Evolutionary conservation across 306 rosid species (phyloP), one percentile per base, ranked within the genome.

Genomic region (Vicia villosa): DNA sequence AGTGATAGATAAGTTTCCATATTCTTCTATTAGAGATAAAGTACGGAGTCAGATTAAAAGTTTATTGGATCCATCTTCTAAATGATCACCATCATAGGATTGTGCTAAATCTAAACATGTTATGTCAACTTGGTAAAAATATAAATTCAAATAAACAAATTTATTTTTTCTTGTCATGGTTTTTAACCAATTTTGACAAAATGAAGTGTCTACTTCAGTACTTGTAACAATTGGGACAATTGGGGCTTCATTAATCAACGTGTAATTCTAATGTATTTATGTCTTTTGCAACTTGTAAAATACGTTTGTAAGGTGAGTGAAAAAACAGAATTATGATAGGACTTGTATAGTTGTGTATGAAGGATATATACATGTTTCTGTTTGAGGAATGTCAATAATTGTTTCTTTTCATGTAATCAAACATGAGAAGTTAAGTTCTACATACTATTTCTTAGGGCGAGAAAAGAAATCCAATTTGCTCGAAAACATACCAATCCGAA

Each of bases 1-100:
- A 84, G 88, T 91, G 57, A 83, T 90, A 55, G 90, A 87, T 4
- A 79, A 70, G 74, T 59, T 94, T 75, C 95, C 96, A 10, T 70
- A 76, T 58, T 19, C 92, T 78, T 85, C 87, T 5, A 41, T 94
- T 26, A 82, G 73, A 78, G 87, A 80, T 57, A 82, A 70, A 37
- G 88, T 87, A 13, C 87, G 84, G 42, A 76, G 62, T 73, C 91
- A 78, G 63, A 83, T 91, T 57, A 86, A 72, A 77, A 85, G 65
- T 64, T 73, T 86, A 68, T 63, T 94, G 82, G 88, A 84, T 68
- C 83, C 87, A 52, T 21, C 77, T 45, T 61, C 76, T 10, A 69
- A 56, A 45, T 82, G 66, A 63, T 81, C 86, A 26, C 75, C 83
- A 19, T 58, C 57, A 24, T 32, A 49, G 60, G 30, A 15, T 40